A percentile compares a stretch with the other conserved stretches of the same genome.
These are phyloP conservation scores for Myriosclerotinia duriaeana DNA, from an alignment of 2,329 filamentous ascomycete genomes.

Conservation along the genomic window DNA sequence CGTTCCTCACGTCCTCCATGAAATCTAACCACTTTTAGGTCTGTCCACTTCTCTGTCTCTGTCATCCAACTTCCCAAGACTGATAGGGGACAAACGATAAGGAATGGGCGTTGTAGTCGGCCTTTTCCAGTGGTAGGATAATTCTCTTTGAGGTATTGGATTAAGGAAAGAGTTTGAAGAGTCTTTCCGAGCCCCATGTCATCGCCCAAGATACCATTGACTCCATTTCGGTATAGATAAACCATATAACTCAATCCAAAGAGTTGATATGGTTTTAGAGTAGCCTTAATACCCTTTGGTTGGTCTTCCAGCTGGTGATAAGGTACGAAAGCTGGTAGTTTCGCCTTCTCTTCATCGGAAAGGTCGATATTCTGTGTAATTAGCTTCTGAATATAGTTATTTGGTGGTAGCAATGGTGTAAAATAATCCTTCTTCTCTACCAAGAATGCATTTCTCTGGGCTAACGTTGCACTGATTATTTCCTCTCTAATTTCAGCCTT, in stretches of 20 bases:
- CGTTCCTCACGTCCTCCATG: constrained; percentile 49
- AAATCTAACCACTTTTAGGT: constrained; percentile 48
- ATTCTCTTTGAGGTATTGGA: constrained; percentile 49
- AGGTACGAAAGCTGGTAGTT: constrained; percentile 30
- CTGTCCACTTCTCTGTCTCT: constrained; percentile 49
- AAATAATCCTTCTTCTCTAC: constrained; percentile 41
- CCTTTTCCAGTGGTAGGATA: constrained; percentile 40
- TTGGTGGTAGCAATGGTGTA: constrained; percentile 39
- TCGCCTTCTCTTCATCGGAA: constrained; percentile 30
- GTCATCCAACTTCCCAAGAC: constrained; percentile 51
- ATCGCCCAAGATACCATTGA: constrained; percentile 47
- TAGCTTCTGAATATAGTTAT: constrained; percentile 42
- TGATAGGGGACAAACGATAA: constrained; percentile 52
- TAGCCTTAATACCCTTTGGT: constrained; percentile 46
- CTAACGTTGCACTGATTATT: constrained; percentile 37
- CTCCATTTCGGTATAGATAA: constrained; percentile 46
- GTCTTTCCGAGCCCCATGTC: constrained; percentile 54
- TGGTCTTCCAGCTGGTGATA: constrained; percentile 38
- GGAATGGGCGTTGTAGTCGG: constrained; percentile 45
- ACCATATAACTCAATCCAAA: constrained; percentile 51
- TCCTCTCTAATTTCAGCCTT: constrained; percentile 32
- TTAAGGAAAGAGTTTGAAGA: constrained; percentile 50
- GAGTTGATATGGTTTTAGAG: constrained; percentile 53
- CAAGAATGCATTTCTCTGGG: constrained; percentile 40
- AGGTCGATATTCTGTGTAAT: constrained; percentile 35